A percentile compares a stretch with the other conserved stretches of the same genome.
phyloP scores from a whole-genome alignment of 2,329 filamentous ascomycete genomes.

The Alternaria gaisen region DNA sequence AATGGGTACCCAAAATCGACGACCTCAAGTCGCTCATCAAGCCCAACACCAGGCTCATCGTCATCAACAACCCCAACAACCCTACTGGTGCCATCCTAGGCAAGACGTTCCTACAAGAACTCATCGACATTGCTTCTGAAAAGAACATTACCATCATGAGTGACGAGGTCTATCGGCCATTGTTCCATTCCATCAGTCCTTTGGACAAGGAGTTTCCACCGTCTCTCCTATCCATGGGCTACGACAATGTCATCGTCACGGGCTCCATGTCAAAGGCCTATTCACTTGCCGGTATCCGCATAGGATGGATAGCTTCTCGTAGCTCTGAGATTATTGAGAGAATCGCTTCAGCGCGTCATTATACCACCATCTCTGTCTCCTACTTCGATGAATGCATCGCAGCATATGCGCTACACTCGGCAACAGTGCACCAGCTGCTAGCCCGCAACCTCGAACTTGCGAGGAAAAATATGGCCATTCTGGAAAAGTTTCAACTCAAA shows the following conservation, averaged over 20 bases:
- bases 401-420: constrained; percentile 73
- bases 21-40: constrained; percentile 72
- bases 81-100: constrained; percentile 78
- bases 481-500: constrained; percentile 73
- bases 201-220: constrained; percentile 66
- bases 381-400: constrained; percentile 82
- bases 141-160: constrained; percentile 73
- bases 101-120: constrained; percentile 65
- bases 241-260: constrained; percentile 74
- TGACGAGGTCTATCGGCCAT: constrained; percentile 84
- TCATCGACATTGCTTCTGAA: constrained; percentile 70
- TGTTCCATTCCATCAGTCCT: constrained; percentile 75
- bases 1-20: constrained; percentile 72
- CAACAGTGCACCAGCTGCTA: constrained; percentile 70
- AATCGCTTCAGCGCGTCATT: constrained; percentile 74
- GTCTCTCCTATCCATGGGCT: constrained; percentile 75
- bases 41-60: constrained; percentile 75
- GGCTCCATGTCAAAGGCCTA: constrained; percentile 89
- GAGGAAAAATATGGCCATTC: constrained; percentile 69
- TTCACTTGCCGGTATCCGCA: constrained; percentile 79
- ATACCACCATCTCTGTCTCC: constrained; percentile 88
- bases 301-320: constrained; percentile 83
- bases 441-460: constrained; percentile 72
- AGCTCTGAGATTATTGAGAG: constrained; percentile 68
- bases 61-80: constrained; percentile 82